phyloP scores from a whole-genome alignment of 352 stramenopile genomes.

The Phytophthora gonapodyides region DNA sequence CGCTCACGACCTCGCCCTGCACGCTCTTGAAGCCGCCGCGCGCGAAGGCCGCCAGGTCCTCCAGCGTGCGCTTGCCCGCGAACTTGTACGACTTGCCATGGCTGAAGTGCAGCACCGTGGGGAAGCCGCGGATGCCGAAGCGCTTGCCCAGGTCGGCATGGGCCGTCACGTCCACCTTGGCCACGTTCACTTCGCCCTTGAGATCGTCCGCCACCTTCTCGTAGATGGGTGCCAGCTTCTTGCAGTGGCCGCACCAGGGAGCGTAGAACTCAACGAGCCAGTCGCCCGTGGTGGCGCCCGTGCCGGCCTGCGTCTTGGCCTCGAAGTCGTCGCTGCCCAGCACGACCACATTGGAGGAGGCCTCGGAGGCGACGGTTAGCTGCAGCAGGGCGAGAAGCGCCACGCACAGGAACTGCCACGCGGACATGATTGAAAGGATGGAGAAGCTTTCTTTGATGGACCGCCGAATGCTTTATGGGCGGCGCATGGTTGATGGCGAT shows the following conservation, averaged over 20 bases:
- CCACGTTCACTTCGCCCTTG: constrained; percentile 88
- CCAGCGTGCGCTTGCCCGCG: constrained; percentile 54
- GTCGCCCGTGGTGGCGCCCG: constrained; percentile 91
- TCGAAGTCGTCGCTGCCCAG: constrained; percentile 84
- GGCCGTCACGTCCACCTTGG: constrained; percentile 88
- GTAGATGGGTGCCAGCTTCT: constrained; percentile 65
- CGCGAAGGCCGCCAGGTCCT: constrained; percentile 66
- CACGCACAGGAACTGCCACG: constrained; percentile 27
- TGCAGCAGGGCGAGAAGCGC: constrained; percentile 36
- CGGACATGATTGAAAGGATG: constrained; percentile 10
- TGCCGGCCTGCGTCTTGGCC: constrained; percentile 89
- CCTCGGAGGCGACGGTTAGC: constrained; percentile 24
- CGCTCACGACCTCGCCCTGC: constrained; percentile 39
- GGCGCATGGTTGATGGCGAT: constrained; percentile 2
- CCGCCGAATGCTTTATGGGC: constrained; percentile 10
- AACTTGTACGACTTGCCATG: constrained; percentile 85
- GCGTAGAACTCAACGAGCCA: constrained; percentile 90
- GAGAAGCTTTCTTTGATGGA: background rate
- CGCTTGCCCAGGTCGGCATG: constrained; percentile 78
- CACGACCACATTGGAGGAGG: constrained; percentile 59
- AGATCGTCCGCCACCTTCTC: constrained; percentile 86
- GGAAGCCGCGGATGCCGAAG: constrained; percentile 84
- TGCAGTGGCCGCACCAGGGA: constrained; percentile 75
- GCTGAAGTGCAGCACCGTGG: constrained; percentile 78
- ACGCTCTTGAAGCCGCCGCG: constrained; percentile 64